Conservation (phyloP, 2,329 filamentous ascomycete species). For the Aureobasidium pullulans region DNA sequence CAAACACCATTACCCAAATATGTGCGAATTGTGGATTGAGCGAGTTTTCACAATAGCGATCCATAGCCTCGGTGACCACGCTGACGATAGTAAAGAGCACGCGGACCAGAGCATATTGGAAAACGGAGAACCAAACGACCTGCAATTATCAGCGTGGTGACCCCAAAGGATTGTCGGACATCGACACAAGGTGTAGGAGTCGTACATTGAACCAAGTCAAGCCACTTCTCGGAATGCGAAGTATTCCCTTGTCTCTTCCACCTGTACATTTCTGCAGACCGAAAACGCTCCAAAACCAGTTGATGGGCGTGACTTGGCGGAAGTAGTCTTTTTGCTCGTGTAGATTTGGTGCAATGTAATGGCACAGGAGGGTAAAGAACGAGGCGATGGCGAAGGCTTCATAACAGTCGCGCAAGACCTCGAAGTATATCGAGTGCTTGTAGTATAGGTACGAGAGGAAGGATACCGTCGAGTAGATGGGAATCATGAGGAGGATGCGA, state of each 20-base stretch:
- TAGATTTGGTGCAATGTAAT: conserved; percentile 69
- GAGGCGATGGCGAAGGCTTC: conserved; percentile 83
- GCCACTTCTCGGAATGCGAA: conserved; percentile 70
- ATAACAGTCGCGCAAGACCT: conserved; percentile 76
- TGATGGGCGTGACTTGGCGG: conserved; percentile 56
- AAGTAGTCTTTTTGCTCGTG: conserved; percentile 81
- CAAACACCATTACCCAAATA: conserved; percentile 70
- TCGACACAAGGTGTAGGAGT: neutral
- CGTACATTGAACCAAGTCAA: conserved; percentile 80
- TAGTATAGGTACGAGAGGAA: conserved; percentile 70
- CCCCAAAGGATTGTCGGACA: neutral
- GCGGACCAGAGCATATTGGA: conserved; percentile 79
- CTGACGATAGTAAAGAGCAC: conserved; percentile 73
- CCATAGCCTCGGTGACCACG: conserved; percentile 62
- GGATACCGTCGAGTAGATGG: conserved; percentile 67
- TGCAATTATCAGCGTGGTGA: conserved; percentile 19
- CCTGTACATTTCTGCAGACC: conserved; percentile 66
- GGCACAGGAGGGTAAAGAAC: conserved; percentile 76
- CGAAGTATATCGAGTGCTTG: conserved; percentile 70
- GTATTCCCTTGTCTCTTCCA: conserved; percentile 56
- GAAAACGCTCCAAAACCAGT: conserved; percentile 68
- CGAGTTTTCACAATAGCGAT: conserved; percentile 70
- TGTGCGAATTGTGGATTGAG: conserved; percentile 73
- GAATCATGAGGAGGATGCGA: conserved; percentile 82
- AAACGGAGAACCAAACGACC: conserved; percentile 73